These are phyloP conservation scores for Neurospora sp. DNA, from an alignment of 495 filamentous ascomycete genomes.

Conservation along the genomic window DNA sequence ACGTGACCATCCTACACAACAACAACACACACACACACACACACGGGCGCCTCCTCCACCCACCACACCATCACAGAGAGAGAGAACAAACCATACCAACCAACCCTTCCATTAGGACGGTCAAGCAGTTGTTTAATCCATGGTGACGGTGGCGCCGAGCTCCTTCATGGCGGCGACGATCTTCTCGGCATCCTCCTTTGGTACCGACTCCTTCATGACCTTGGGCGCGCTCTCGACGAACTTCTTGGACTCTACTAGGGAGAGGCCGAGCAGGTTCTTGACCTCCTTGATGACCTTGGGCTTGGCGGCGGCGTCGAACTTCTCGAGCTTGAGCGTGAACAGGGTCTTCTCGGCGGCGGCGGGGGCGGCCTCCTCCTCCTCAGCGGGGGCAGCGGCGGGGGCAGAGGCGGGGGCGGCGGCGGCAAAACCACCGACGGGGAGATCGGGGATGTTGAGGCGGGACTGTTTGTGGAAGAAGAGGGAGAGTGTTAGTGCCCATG, in stretches of 20 bases:
- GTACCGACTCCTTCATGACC: conserved; percentile 94
- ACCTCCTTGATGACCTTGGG: conserved; percentile 99
- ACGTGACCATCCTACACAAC: not conserved
- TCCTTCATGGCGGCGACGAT: conserved; percentile 89
- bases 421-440: conserved; percentile 80
- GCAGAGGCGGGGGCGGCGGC: conserved; percentile 39
- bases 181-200: conserved; percentile 99
- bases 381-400: conserved; percentile 48
- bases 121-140: conserved; percentile 57
- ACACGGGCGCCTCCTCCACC: not conserved
- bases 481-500: not conserved
- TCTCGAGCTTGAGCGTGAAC: conserved; percentile 87
- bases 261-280: conserved; percentile 88
- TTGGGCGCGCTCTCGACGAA: conserved; percentile 98
- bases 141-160: conserved; percentile 72
- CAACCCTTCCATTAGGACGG: not conserved
- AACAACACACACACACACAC: not conserved
- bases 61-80: not conserved
- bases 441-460: conserved; percentile 94
- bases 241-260: conserved; percentile 99
- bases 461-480: conserved; percentile 42
- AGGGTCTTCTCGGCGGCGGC: conserved; percentile 89
- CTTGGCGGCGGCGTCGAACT: conserved; percentile 80
- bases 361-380: conserved; percentile 78
- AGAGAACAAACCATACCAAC: not conserved